phyloP scores from a whole-genome alignment of 768 basidiomycete species.

The Megacollybia marginata region DNA sequence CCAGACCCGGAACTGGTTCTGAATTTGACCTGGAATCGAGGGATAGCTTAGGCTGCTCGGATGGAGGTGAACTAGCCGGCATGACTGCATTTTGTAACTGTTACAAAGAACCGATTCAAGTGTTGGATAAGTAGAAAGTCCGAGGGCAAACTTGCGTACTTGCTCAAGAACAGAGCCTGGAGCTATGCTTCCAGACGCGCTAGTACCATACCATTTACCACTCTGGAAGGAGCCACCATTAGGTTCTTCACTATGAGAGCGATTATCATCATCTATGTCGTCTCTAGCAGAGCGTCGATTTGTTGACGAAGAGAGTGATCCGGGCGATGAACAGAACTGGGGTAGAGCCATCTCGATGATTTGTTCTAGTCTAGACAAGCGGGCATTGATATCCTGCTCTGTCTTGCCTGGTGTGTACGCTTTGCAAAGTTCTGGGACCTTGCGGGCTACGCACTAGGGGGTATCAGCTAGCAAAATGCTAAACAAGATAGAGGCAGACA shows the following conservation, averaged over 20 bases:
- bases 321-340: conserved; percentile 48
- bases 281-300: conserved; percentile 41
- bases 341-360: conserved; percentile 77
- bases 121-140: conserved; percentile 3
- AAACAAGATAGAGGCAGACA: conserved; percentile 33
- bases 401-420: conserved; percentile 84
- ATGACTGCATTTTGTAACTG: conserved; percentile 52
- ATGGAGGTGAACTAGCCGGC: conserved; percentile 20
- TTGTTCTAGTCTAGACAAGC: conserved; percentile 70
- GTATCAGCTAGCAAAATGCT: conserved; percentile 3
- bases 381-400: conserved; percentile 73
- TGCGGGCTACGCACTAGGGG: conserved; percentile 68
- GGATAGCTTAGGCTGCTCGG: neutral
- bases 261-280: conserved; percentile 55
- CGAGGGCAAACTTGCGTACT: conserved; percentile 28
- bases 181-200: conserved; percentile 77
- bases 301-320: conserved; percentile 22
- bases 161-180: conserved; percentile 75
- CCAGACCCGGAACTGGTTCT: conserved; percentile 25
- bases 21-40: neutral
- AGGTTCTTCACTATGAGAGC: conserved; percentile 69
- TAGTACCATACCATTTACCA: conserved; percentile 81
- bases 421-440: conserved; percentile 83
- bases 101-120: conserved; percentile 1
- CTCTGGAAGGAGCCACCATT: conserved; percentile 73